Percentiles rank a stretch among this genome's conserved stretches.
These are phyloP conservation scores for Aschersonia sp. DNA, from an alignment of 2,329 filamentous ascomycete species.

Conservation along the genomic window DNA sequence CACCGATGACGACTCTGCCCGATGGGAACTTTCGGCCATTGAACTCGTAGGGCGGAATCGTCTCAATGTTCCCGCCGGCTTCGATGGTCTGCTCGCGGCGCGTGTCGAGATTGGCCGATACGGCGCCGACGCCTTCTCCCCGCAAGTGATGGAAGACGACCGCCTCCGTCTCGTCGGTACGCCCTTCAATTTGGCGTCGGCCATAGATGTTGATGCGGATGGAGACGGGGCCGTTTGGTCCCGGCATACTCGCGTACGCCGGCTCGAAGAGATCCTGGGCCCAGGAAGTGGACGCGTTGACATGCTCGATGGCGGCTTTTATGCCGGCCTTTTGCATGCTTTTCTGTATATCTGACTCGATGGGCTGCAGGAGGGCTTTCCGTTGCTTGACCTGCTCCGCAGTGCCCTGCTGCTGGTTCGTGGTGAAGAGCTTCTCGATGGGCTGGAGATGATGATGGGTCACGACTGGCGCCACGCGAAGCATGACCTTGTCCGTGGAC, in stretches of 20 bases:
- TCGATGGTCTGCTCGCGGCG: constrained; percentile 6
- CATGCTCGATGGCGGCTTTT: constrained; percentile 7
- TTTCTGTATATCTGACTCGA: neutral
- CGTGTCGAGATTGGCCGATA: constrained; percentile 1
- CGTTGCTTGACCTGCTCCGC: constrained; percentile 3
- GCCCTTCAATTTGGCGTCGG: constrained; percentile 8
- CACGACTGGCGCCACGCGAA: constrained; percentile 21
- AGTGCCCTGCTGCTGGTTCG: constrained; percentile 7
- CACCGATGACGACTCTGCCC: constrained; percentile 9
- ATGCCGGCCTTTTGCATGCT: constrained; percentile 1
- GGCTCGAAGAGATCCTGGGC: constrained; percentile 24
- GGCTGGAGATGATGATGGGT: constrained; percentile 21
- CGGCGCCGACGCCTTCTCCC: constrained; percentile 13
- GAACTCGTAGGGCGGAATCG: constrained; percentile 18
- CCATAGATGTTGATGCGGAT: constrained; percentile 12
- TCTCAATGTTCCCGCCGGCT: constrained; percentile 19
- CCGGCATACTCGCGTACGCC: constrained; percentile 22
- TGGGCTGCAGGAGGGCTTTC: neutral
- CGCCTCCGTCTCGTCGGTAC: constrained; percentile 9
- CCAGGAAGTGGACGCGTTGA: constrained; percentile 18
- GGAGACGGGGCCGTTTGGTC: constrained; percentile 14
- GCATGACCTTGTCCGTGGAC: constrained; percentile 12
- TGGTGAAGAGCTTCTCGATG: constrained; percentile 13
- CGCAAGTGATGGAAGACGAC: constrained; percentile 18
- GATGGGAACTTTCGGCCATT: constrained; percentile 8